Base-by-base conservation (phyloP, 345 rosid genomes). In the Syzygium aqueum region DNA sequence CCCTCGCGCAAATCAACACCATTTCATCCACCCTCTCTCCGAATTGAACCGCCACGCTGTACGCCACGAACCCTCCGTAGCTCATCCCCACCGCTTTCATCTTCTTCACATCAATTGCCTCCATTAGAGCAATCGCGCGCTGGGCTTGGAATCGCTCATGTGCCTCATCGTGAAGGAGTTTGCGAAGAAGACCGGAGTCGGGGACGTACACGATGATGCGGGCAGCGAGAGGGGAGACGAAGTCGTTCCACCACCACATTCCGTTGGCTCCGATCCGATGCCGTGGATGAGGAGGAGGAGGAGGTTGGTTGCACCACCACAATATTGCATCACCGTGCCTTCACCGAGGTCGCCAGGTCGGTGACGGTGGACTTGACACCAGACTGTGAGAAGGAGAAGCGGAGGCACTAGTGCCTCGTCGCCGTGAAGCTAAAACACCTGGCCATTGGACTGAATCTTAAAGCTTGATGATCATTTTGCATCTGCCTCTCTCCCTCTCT, bases 221-320 rank as follows among this genome's bases (percentile, higher is more conserved):
- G 59, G 27, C 11, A 54, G 27, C 89, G 30, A 94, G 89, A 0
- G 90, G 92, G 51, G 95, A 90, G 84, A 95, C 88, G 89, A 95
- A 91, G 83, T 88, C 88, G 51, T 87, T 89, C 94, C 95, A 94
- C 87, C 95, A 98, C 98, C 99, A 95, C 99, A 95, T 95, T 86
- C 97, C 96, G 89, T 96, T 93, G 92, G 97, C 98, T n/a, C n/a
- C n/a, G n/a, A n/a, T 53, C 97, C 94, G 87, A 95, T 88, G 86
- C 98, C 96, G 88, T 95, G 99, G 27, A 54, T 23, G 59, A 54
- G 43, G 43, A 40, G 40, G 40, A 37, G 40, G 40, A 37, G 43
- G 43, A 40, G 43, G 43, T 40, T 40, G 43, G 43, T 40, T 40
- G 5, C 5, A 40, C 5, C 43, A 40, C 43, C 87, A 98, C 99